Base-by-base conservation (phyloP, 139 green algal genomes). In the Asterochloris sp. region DNA sequence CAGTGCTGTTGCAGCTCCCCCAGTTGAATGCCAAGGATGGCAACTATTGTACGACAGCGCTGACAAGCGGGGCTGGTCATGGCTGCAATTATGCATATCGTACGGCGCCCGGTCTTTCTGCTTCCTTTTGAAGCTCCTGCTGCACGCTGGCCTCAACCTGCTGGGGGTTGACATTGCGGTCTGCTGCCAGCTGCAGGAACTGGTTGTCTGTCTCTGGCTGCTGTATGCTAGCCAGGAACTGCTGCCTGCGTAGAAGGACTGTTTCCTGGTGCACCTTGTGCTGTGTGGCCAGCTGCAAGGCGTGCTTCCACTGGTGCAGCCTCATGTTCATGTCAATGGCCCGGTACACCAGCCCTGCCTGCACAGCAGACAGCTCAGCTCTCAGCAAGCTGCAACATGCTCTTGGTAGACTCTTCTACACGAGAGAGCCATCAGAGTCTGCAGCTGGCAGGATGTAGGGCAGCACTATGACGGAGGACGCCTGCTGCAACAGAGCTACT, bases 271-370 rank as follows among this genome's bases (percentile, higher is more conserved):
- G 92, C 82, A 87, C 88, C 77, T 92, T 93, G 84, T 95, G 85
- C 69, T 93, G 87, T 68, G 87, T 78, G 13, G 93, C 94, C 62
- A 97, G 74, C 23, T 94, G 88, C 80, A 96, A 82, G 16, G 94
- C 93, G 15, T 88, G 85, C 81, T 90, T 86, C 85, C 90, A 95
- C 54, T 85, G 83, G 81, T 92, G 92, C 16, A 94, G 83, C 80
- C 86, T 83, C 60, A 96, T 88, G 86, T 94, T 92, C 69, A 96
- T 82, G 83, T 96, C 91, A 85, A 97, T 94, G n/a, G 94, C 94
- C 26, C 91, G 85, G 85, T 92, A 96, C 9, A 89, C 61, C 23
- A 96, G 82, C 0, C 91, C 89, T n/a, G 91, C 91, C 86, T 95
- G 87, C 83, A 85, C 29, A 0, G 60, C 24, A 77, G 76, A 14